Evolutionary conservation across 2,329 filamentous ascomycete genomes (phyloP), one percentile per base, ranked within the genome.

Genomic region (Diaporthe vaccinii): DNA sequence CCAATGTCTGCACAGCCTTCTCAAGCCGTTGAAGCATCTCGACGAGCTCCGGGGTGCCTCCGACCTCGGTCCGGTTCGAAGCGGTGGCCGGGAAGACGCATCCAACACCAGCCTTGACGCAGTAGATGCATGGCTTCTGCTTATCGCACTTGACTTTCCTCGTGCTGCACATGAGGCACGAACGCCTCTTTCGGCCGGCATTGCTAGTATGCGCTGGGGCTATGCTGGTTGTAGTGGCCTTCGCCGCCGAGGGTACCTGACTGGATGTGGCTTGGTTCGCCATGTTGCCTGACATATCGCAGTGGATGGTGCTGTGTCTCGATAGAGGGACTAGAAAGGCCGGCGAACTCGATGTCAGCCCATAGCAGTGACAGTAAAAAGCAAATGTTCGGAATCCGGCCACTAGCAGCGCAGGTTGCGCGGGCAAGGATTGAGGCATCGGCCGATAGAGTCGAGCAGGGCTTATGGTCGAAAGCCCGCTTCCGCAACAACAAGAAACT

Each of bases 1-100:
- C 58, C 58, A 61, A n/a, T 25, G 58, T 41, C 12, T 61, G 58
- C 8, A 61, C 58, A 39, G 58, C 58, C 10, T 61, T 61, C 36
- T 61, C 58, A 9, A 61, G 58, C 4, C 58, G 2, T 41, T 61
- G 36, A 61, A 61, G 22, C 58, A 61, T 61, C 14, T 61, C 36
- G 34, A 41, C 36, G 22, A 61, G 58, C 10, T 61, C 36, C 22
- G 34, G 58, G 58, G 10, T 41, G 22, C 3, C n/a, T 25, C 36
- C 58, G 58, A 39, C 22, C 22, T 61, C 36, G 1, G 5, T 15
- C 36, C 58, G 58, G 58, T 8, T 61, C 36, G 58, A 14, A 15
- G 58, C 31, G 34, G 9, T 61, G 36, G 8, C 36, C 17, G 58
- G 58, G 36, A 61, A 61, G 34, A 61, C 36, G 20, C 58, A 61